Conservation (phyloP, 2,329 filamentous ascomycete genomes). For the Triangularia verruculosa region DNA sequence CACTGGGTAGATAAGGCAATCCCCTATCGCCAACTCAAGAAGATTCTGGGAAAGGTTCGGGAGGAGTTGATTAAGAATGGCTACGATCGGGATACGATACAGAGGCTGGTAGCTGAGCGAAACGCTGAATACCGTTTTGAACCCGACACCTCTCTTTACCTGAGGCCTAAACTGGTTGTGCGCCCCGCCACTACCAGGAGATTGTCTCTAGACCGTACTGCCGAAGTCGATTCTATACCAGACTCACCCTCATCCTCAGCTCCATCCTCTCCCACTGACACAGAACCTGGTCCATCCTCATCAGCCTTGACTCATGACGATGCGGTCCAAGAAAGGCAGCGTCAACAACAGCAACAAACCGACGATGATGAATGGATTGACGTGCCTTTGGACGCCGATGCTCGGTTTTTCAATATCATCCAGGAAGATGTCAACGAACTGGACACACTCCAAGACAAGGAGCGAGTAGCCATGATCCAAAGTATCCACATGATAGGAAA, state of each 20-base stretch:
- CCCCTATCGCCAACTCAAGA: conserved; percentile 81
- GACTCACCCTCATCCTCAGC: background rate
- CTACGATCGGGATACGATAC: conserved; percentile 67
- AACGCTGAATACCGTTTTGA: conserved; percentile 37
- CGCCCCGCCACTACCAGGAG: conserved; percentile 43
- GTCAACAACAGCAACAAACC: background rate
- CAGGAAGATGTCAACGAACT: conserved; percentile 68
- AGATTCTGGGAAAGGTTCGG: conserved; percentile 79
- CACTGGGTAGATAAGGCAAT: conserved; percentile 73
- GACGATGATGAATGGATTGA: conserved; percentile 50
- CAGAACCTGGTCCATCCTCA: background rate
- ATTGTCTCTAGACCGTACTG: conserved; percentile 36
- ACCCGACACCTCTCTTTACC: conserved; percentile 19
- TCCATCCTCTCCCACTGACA: conserved; percentile 1
- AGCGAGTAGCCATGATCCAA: conserved; percentile 60
- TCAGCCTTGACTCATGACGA: background rate
- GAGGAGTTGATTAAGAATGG: conserved; percentile 68
- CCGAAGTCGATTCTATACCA: conserved; percentile 3
- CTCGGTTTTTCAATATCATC: conserved; percentile 75
- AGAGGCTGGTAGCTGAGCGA: conserved; percentile 57
- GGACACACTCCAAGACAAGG: conserved; percentile 63
- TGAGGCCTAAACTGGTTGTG: conserved; percentile 28
- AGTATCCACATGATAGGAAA: conserved; percentile 64
- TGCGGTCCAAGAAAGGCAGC: background rate
- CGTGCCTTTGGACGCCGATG: conserved; percentile 72